Evolutionary conservation across 768 basidiomycete genomes (phyloP).

Genomic region (Erythrobasidium yunnanense): DNA sequence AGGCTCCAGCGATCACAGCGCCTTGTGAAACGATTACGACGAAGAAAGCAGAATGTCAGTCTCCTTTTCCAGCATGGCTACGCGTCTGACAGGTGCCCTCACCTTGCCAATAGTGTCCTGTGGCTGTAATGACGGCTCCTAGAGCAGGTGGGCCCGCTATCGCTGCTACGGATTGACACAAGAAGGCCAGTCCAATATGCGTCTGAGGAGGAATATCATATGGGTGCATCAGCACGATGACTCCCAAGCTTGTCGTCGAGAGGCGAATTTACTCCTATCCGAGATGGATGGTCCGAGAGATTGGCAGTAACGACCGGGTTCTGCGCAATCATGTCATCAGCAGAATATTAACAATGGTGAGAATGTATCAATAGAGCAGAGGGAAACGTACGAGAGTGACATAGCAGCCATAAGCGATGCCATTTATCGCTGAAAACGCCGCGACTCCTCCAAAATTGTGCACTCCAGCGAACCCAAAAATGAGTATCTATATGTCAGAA

Average conservation of each 20-base stretch:
- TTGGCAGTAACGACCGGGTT: constrained; percentile 73
- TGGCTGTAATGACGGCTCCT: constrained; percentile 24
- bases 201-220: not conserved
- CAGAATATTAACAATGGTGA: no score
- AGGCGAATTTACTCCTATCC: constrained; percentile 8
- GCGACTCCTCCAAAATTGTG: constrained; percentile 25
- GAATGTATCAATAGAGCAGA: no score
- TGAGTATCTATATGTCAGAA: not conserved
- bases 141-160: constrained; percentile 17
- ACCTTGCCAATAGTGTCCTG: constrained; percentile 21
- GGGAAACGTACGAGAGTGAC: constrained; percentile 1
- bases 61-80: no score
- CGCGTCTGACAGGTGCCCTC: no score
- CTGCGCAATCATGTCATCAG: constrained; percentile 47
- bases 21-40: not conserved
- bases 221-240: not conserved
- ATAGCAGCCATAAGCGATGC: constrained; percentile 19
- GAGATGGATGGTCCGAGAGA: constrained; percentile 9
- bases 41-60: no score
- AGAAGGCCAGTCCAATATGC: constrained; percentile 20
- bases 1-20: not conserved
- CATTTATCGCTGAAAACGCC: constrained; percentile 22
- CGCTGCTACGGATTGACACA: constrained; percentile 2
- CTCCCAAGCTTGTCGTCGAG: not conserved
- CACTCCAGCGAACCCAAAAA: constrained; percentile 1